Evolutionary conservation across 1,284 basidiomycete species (phyloP).

Genomic region (Schizophyllum commune): DNA sequence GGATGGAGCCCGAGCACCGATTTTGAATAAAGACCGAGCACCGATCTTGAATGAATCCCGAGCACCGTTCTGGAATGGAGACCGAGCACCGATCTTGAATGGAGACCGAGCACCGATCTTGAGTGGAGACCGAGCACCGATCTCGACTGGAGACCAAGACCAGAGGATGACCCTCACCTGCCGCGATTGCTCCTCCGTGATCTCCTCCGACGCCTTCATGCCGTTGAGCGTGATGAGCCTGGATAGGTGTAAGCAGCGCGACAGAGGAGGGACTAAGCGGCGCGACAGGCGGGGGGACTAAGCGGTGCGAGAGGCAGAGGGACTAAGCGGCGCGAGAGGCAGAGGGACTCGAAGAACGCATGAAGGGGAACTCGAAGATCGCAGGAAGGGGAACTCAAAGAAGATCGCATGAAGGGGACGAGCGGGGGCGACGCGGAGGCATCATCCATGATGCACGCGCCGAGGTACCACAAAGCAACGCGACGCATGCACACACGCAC

Average conservation of each 20-base stretch:
- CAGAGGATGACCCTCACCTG: conserved; percentile 64
- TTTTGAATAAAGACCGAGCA: not conserved
- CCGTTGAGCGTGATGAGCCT: conserved; percentile 96
- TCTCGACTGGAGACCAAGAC: no score
- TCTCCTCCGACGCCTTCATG: conserved; percentile 96
- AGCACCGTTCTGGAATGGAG: no score
- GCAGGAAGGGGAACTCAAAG: no score
- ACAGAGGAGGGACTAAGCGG: not conserved
- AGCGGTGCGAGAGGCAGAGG: no score
- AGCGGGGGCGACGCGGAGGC: not conserved
- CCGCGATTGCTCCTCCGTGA: conserved; percentile 91
- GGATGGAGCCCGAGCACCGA: not conserved
- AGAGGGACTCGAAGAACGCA: no score
- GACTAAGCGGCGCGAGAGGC: no score
- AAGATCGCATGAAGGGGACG: no score
- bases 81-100: no score
- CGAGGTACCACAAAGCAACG: no score
- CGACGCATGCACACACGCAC: no score
- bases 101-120: not conserved
- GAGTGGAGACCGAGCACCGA: not conserved
- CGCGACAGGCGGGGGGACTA: no score
- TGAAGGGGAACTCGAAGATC: no score
- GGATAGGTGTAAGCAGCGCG: not conserved
- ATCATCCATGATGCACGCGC: not conserved
- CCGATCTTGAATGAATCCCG: not conserved